These are phyloP conservation scores for Terana coerulea DNA, from an alignment of 768 basidiomycete species.

Conservation along the genomic window DNA sequence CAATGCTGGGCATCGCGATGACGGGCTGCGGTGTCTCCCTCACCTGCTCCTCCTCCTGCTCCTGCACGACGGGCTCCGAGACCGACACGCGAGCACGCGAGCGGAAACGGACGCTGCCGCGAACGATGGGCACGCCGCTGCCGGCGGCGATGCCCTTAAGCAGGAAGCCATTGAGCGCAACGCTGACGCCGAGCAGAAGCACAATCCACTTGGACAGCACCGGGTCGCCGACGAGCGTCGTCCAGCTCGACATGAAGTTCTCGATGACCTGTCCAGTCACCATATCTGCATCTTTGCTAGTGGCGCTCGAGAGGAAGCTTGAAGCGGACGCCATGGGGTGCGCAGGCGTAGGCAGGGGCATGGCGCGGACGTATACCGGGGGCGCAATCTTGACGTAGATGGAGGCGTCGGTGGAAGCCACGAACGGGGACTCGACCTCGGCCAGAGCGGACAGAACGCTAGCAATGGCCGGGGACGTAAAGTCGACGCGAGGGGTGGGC, in stretches of 20 bases:
- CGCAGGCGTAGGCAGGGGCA: conserved; percentile 22
- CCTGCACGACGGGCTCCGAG: conserved; percentile 11
- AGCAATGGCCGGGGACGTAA: conserved; percentile 57
- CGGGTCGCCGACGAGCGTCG: conserved; percentile 88
- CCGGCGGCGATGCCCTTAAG: conserved; percentile 79
- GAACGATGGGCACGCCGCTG: conserved; percentile 26
- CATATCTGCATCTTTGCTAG: neutral
- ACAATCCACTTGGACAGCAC: conserved; percentile 95
- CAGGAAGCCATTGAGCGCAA: conserved; percentile 89
- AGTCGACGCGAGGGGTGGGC: conserved; percentile 58
- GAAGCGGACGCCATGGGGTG: conserved; percentile 11
- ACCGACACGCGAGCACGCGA: conserved; percentile 17
- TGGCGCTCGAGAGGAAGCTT: neutral
- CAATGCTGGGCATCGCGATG: conserved; percentile 15
- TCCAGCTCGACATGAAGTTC: conserved; percentile 88
- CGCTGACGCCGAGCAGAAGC: conserved; percentile 76
- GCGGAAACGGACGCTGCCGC: conserved; percentile 22
- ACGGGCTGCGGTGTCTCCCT: conserved; percentile 14
- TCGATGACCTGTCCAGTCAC: conserved; percentile 59
- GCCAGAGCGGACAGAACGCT: conserved; percentile 57
- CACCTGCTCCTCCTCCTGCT: conserved; percentile 18
- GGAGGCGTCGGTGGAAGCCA: conserved; percentile 26
- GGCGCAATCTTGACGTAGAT: conserved; percentile 61
- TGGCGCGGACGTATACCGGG: conserved; percentile 52
- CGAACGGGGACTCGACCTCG: conserved; percentile 22